Evolutionary conservation across 2,329 filamentous ascomycete genomes (phyloP), one percentile per base, ranked within the genome.

Genomic region (Talaromyces sp.): DNA sequence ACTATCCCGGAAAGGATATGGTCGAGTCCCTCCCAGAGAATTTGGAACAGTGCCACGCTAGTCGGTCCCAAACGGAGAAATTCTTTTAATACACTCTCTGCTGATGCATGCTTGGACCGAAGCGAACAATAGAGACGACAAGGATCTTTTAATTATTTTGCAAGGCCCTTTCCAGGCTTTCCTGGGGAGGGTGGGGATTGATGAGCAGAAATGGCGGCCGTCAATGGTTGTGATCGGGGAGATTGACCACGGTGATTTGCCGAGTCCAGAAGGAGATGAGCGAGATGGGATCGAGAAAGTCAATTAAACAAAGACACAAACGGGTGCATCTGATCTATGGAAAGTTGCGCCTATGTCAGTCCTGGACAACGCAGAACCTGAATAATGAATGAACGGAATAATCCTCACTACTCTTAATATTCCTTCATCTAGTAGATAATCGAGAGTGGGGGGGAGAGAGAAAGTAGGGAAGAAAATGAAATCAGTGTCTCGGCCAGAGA

Each of bases 401-500:
- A 24, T 11, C 19, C 50, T 63, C 39, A 62, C 33, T 56, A 37
- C 63, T 56, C 50, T 57, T 58, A 41, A 47, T 41, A 62, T 65
- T 37, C 47, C 64, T 65, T 65, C 59, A 57, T 48, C 59, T 54
- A 56, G 48, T 31, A 31, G 27, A 6, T n/a, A 50, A 24, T 56
- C 24, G 39, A 61, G 58, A 31, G 65, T 65, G 65, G 62, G 56
- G 56, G 35, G 37, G 3, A 33, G 37, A 37, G 39, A 45, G 37
- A 39, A 43, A 59, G 56, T 37, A 27, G 37, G 37, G 16, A 39
- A 45, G 19, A 39, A 27, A 45, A 24, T 39, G 31, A 57, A 45
- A 35, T 16, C 33, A 57, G 19, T 60, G 45, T 60, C 54, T 66
- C 37, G 54, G 57, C 61, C 64, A 66, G 60, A 66, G 54, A 60